These are phyloP conservation scores for Pseudoscleropodium purum DNA, from an alignment of 225 moss, liverwort and hornwort species.

Conservation along the genomic window DNA sequence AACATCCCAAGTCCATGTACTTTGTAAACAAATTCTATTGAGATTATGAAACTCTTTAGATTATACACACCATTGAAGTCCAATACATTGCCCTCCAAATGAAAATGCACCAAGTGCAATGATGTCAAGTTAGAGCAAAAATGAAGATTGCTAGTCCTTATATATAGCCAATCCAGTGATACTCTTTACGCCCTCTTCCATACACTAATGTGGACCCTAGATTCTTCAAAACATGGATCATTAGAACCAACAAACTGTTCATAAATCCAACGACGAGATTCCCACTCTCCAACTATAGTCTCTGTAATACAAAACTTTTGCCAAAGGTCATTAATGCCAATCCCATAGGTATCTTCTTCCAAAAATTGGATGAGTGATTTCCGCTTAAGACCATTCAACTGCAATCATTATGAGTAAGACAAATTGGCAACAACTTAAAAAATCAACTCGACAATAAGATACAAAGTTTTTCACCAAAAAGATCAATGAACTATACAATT, in stretches of 20 bases:
- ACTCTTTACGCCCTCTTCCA: neutral
- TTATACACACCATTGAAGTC: neutral
- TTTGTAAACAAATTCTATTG: too few relatives aligned
- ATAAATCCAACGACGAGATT: neutral
- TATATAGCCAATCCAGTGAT: accelerated
- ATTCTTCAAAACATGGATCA: neutral
- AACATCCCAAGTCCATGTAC: neutral
- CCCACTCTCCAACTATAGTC: neutral
- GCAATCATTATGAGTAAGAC: accelerated
- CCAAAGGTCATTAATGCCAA: neutral
- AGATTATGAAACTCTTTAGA: neutral
- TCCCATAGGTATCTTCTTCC: accelerated
- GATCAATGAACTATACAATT: accelerated
- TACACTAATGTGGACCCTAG: accelerated
- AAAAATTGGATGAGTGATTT: accelerated
- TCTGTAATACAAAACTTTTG: neutral
- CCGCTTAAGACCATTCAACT: neutral
- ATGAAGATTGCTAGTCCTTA: accelerated
- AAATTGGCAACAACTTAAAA: accelerated
- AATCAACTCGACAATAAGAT: accelerated
- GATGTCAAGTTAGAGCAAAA: neutral
- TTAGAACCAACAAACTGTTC: accelerated
- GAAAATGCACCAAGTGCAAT: neutral
- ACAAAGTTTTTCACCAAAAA: accelerated
- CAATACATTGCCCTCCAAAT: neutral